phyloP scores from a whole-genome alignment of 2,329 filamentous ascomycete species.

The Verticillium isaacii region DNA sequence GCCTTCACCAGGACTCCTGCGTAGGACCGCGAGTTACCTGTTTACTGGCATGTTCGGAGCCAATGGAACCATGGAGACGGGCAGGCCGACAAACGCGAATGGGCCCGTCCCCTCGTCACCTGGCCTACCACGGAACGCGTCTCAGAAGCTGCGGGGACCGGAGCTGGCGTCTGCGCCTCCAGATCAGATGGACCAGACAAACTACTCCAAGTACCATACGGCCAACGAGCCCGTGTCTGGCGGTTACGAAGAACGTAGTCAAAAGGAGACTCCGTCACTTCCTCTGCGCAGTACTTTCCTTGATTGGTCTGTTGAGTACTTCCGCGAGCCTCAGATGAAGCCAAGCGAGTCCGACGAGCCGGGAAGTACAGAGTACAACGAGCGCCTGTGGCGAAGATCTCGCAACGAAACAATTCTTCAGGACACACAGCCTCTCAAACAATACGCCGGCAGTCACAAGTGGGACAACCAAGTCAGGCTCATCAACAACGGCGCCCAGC shows the following conservation, averaged over 20 bases:
- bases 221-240: slow-evolving; percentile 77
- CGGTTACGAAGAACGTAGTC: slow-evolving; percentile 60
- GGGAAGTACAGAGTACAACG: slow-evolving; percentile 93
- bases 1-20: slow-evolving; percentile 54
- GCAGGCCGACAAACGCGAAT: slow-evolving; percentile 6
- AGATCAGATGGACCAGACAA: slow-evolving; percentile 67
- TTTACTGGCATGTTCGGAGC: slow-evolving; percentile 42
- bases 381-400: slow-evolving; percentile 84
- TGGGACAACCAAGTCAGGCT: slow-evolving; percentile 84
- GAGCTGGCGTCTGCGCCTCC: slow-evolving; percentile 52
- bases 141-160: slow-evolving; percentile 34
- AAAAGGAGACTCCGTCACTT: slow-evolving; percentile 55
- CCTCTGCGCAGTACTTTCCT: slow-evolving; percentile 81
- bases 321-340: slow-evolving; percentile 98
- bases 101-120: slow-evolving; percentile 21
- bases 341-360: slow-evolving; percentile 93
- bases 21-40: slow-evolving; percentile 59
- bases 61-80: not conserved
- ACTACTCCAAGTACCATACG: slow-evolving; percentile 66
- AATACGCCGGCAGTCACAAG: slow-evolving; percentile 74
- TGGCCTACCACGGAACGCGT: slow-evolving; percentile 28
- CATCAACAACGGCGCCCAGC: slow-evolving; percentile 85
- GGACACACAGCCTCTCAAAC: slow-evolving; percentile 90
- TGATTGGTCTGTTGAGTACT: slow-evolving; percentile 96
- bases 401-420: slow-evolving; percentile 90